phyloP scores from a whole-genome alignment of 2,329 filamentous ascomycete species.

The Fusarium citri region DNA sequence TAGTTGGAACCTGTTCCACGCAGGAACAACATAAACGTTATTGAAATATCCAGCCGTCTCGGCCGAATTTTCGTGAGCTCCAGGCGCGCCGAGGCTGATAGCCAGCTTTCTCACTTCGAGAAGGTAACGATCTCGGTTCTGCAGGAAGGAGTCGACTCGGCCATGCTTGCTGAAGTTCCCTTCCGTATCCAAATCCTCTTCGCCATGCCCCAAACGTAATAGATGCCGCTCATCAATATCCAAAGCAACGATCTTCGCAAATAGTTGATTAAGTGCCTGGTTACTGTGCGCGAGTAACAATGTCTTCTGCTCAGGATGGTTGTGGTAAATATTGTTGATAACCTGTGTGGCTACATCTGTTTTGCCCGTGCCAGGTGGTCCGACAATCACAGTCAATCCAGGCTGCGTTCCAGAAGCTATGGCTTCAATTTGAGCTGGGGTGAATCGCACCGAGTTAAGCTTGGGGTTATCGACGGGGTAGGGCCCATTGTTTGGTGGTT shows the following conservation, averaged over 20 bases:
- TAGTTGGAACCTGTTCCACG: constrained; percentile 85
- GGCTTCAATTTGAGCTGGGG: constrained; percentile 89
- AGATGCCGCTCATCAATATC: constrained; percentile 97
- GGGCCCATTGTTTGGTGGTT: constrained; percentile 86
- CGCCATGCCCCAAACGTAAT: constrained; percentile 90
- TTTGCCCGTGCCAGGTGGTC: constrained; percentile 96
- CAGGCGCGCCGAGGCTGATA: constrained; percentile 84
- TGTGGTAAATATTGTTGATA: constrained; percentile 99
- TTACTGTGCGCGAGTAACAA: constrained; percentile 96
- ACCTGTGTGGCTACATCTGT: constrained; percentile 99
- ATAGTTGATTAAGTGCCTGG: constrained; percentile 95
- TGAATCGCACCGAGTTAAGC: constrained; percentile 87
- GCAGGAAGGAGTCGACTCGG: constrained; percentile 92
- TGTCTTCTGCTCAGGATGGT: constrained; percentile 93
- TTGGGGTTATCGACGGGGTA: constrained; percentile 88
- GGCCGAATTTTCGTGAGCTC: constrained; percentile 94
- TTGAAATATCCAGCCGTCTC: constrained; percentile 99
- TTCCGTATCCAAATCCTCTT: constrained; percentile 90
- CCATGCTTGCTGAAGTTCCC: constrained; percentile 93
- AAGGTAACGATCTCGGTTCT: constrained; percentile 83
- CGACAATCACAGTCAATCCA: constrained; percentile 92
- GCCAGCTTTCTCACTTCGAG: constrained; percentile 88
- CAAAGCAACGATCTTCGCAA: constrained; percentile 95
- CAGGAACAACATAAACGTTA: constrained; percentile 86
- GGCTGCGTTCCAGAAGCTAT: constrained; percentile 95